Evolutionary conservation across 2,329 filamentous ascomycete species (phyloP), one percentile per base, ranked within the genome.

Genomic region (Aspergillus ruber): DNA sequence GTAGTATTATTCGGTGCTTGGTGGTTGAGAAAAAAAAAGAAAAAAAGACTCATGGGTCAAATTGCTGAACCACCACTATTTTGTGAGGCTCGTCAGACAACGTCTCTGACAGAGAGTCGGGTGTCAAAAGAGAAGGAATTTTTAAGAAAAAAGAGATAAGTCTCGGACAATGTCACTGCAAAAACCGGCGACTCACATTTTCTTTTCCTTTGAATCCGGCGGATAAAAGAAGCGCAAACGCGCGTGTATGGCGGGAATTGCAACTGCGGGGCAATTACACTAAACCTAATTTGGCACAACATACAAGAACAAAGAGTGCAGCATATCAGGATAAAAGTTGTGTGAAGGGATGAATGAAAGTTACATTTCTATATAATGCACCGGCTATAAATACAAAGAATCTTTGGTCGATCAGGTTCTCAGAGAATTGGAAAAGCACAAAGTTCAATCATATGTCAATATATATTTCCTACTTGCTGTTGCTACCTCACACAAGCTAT

Each of bases 401-500:
- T 4, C 9, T 12, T 7, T 29, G 5, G 25, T 29, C 8, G 9
- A 29, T 29, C 10, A 4, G 10, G 25, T 12, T 29, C 25, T 4
- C 10, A 29, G 25, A 12, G 12, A 29, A 3, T 29, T 29, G 17
- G 6, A 36, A 12, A 29, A 36, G 9, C 33, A 36, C 33, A 36
- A 10, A 36, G 9, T 18, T 18, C 25, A 29, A 7, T 15, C 33
- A 36, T 36, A 36, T 36, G 33, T 15, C 45, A 46, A 51, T 54
- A 56, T 55, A 56, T 56, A 56, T 55, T 55, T 50, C 45, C 35
- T 52, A 52, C 50, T 48, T 35, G 42, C 48, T 48, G 40, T 45
- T 48, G 39, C 25, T 46, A 50, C 50, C 32, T 43, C 47, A 32
- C 25, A 43, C 42, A 48, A 44, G 42, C 40, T 41, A 25, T 29